Conservation (phyloP, 345 rosid genomes). For the Capsella bursapastoris region DNA sequence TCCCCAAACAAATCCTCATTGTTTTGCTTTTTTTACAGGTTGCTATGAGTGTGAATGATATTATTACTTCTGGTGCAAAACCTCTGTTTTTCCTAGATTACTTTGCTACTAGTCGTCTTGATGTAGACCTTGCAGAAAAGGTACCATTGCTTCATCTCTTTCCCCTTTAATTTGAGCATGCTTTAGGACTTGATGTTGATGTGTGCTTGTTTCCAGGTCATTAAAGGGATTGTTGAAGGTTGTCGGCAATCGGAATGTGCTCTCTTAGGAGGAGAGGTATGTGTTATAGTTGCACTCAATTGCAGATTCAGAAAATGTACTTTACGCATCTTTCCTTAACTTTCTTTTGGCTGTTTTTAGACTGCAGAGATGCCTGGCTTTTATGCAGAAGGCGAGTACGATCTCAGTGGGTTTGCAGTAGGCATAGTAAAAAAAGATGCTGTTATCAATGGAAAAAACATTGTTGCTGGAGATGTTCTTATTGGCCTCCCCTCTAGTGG, state of each 20-base stretch:
- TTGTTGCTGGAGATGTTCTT: conserved; percentile 76
- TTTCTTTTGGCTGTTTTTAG: conserved; percentile 46
- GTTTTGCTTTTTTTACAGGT: conserved; percentile 51
- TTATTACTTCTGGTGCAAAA: conserved; percentile 93
- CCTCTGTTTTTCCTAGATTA: conserved; percentile 95
- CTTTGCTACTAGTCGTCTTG: conserved; percentile 89
- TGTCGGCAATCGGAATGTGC: conserved; percentile 81
- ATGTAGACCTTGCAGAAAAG: conserved; percentile 98
- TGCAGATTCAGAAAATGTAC: conserved; percentile 14
- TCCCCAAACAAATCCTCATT: background rate
- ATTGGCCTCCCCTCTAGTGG: conserved; percentile 95
- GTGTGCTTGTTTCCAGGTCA: conserved; percentile 50
- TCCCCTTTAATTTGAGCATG: conserved; percentile 1
- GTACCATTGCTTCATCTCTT: conserved; percentile 43
- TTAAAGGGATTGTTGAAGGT: conserved; percentile 93
- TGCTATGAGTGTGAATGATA: conserved; percentile 98
- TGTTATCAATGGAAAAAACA: conserved; percentile 80
- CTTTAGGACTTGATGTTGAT: conserved; percentile 4
- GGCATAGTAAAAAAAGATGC: conserved; percentile 82
- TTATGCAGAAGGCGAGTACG: conserved; percentile 84
- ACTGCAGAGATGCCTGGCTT: conserved; percentile 98
- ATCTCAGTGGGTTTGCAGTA: conserved; percentile 93
- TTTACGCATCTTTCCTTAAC: background rate
- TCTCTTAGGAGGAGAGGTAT: conserved; percentile 96
- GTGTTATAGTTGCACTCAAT: background rate